These are phyloP conservation scores for Podaxis pistillaris DNA, from an alignment of 768 basidiomycete species.

Conservation along the genomic window DNA sequence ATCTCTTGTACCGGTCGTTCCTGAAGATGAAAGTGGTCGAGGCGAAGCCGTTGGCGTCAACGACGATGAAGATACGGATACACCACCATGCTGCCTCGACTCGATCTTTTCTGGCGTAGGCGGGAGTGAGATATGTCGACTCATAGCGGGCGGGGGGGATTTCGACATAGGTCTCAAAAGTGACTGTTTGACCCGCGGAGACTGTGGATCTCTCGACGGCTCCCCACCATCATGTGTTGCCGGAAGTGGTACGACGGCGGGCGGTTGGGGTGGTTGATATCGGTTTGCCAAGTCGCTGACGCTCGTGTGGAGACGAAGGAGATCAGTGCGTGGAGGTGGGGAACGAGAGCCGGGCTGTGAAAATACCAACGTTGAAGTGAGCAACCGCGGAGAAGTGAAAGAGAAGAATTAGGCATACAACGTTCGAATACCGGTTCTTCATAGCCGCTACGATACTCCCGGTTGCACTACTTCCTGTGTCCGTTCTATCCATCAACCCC, in stretches of 20 bases:
- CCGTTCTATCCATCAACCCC: slow-evolving; percentile 43
- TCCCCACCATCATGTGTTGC: neutral
- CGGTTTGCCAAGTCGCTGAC: slow-evolving; percentile 63
- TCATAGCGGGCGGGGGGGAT: slow-evolving; percentile 25
- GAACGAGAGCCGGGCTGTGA: slow-evolving; percentile 49
- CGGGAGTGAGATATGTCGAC: slow-evolving; percentile 31
- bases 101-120: slow-evolving; percentile 18
- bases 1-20: neutral
- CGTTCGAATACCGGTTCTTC: slow-evolving; percentile 58
- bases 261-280: slow-evolving; percentile 49
- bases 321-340: slow-evolving; percentile 51
- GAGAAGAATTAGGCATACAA: slow-evolving; percentile 39
- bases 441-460: slow-evolving; percentile 69
- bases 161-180: slow-evolving; percentile 2
- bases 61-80: slow-evolving; percentile 15
- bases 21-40: slow-evolving; percentile 4
- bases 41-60: slow-evolving; percentile 11
- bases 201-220: neutral
- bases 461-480: slow-evolving; percentile 46
- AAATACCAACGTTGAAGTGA: slow-evolving; percentile 6
- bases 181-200: neutral
- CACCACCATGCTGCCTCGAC: slow-evolving; percentile 13
- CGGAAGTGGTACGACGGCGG: slow-evolving; percentile 26
- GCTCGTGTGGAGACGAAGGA: slow-evolving; percentile 62
- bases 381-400: slow-evolving; percentile 8